These are phyloP conservation scores for Tricholoma matsutake DNA, from an alignment of 768 basidiomycete species.

Conservation along the genomic window DNA sequence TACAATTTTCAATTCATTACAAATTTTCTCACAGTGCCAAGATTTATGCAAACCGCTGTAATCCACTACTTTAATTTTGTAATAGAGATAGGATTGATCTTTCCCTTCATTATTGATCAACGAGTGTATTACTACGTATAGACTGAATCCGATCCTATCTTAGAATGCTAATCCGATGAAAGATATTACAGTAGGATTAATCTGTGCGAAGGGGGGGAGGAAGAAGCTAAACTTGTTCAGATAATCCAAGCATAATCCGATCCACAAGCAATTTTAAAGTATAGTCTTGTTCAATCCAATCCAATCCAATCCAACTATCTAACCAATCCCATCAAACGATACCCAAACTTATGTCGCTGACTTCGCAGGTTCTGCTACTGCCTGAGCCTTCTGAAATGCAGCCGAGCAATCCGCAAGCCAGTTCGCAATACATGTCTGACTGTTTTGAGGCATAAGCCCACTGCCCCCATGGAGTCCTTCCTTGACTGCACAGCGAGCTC, in stretches of 20 bases:
- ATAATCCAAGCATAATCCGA: background rate
- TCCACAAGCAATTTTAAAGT: background rate
- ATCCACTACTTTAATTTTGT: background rate
- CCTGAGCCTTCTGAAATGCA: background rate
- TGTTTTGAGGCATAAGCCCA: slow-evolving; percentile 4
- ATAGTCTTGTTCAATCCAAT: background rate
- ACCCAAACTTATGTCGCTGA: background rate
- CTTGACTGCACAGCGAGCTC: background rate
- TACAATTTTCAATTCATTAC: too few species aligned
- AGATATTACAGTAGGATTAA: background rate
- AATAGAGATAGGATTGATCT: background rate
- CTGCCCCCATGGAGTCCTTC: background rate
- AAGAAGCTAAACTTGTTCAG: background rate
- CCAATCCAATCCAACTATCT: background rate
- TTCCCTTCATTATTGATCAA: background rate
- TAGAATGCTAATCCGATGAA: background rate
- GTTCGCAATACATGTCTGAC: background rate
- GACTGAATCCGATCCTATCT: background rate
- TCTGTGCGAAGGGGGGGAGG: background rate
- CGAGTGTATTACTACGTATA: background rate
- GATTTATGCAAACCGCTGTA: too few species aligned
- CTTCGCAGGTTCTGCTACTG: background rate
- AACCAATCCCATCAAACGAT: background rate
- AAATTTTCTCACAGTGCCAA: too few species aligned
- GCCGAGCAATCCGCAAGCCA: background rate